A percentile compares a stretch with the other conserved stretches of the same genome.
phyloP scores from a whole-genome alignment of 192 early-diverging fungal genomes.

The Coemansia sp. region DNA sequence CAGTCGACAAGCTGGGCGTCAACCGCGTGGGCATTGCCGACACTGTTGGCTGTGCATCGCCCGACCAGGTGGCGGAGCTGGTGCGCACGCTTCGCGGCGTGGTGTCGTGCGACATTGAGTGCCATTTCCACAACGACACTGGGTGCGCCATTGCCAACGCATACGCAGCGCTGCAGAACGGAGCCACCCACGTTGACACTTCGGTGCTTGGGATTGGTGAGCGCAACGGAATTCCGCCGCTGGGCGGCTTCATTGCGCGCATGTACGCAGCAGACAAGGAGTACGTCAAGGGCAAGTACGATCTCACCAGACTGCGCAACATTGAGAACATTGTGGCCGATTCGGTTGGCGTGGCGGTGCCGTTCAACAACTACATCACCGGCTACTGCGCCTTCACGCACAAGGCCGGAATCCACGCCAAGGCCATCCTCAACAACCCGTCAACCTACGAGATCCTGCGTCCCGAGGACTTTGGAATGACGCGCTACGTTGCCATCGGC shows the following conservation, averaged over 20 bases:
- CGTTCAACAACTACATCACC: conserved; percentile 99
- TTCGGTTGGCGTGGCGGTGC: conserved; percentile 90
- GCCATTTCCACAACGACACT: conserved; percentile 99
- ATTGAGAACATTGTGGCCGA: conserved; percentile 97
- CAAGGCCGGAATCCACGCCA: conserved; percentile 99
- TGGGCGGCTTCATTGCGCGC: conserved; percentile 91
- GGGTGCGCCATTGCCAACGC: conserved; percentile 98
- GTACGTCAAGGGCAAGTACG: conserved; percentile 92
- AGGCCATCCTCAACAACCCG: conserved; percentile 99
- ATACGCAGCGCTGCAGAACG: conserved; percentile 94
- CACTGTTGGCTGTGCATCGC: conserved; percentile 98
- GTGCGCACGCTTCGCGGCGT: conserved; percentile 93
- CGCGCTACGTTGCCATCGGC: conserved; percentile 94
- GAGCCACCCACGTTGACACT: conserved; percentile 98
- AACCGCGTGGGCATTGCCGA: conserved; percentile 99
- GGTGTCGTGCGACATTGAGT: conserved; percentile 98
- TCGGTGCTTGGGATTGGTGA: conserved; percentile 98
- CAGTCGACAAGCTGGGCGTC: conserved; percentile 97
- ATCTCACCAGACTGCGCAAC: conserved; percentile 88
- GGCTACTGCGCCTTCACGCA: conserved; percentile 99
- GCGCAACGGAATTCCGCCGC: conserved; percentile 96
- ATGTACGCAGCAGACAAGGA: conserved; percentile 95
- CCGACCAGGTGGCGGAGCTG: conserved; percentile 96
- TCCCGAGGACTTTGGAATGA: conserved; percentile 99
- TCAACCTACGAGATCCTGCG: conserved; percentile 97